Conservation (phyloP, 345 rosid species). For the Jatropha curcas region DNA sequence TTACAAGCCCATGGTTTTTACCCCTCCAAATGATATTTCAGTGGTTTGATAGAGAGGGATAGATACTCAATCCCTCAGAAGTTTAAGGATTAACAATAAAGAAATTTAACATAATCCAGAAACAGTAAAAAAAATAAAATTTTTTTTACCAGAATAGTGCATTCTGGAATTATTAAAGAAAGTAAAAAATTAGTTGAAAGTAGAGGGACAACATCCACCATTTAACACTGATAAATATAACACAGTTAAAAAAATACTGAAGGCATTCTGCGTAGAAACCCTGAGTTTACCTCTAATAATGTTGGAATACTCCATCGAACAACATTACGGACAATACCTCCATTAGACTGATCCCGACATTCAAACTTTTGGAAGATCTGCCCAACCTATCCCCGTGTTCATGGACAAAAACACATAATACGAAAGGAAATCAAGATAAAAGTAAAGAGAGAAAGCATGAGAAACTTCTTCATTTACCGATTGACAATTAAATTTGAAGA, state of each 20-base stretch:
- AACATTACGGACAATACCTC: conserved; percentile 74
- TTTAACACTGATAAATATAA: not conserved
- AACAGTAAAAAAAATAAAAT: not conserved
- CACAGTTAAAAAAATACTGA: conserved; percentile 6
- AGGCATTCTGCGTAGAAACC: conserved; percentile 19
- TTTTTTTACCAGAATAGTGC: no score
- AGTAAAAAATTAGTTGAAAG: not conserved
- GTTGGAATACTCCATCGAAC: conserved; percentile 83
- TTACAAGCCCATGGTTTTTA: not conserved
- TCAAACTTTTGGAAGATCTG: conserved; percentile 83
- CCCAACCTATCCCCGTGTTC: conserved; percentile 55
- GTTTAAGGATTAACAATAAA: not conserved
- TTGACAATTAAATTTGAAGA: not conserved
- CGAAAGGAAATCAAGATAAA: not conserved
- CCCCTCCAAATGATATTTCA: not conserved
- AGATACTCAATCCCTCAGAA: not conserved
- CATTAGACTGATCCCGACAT: conserved; percentile 52
- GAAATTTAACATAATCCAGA: not conserved
- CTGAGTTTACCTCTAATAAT: conserved; percentile 61
- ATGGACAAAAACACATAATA: conserved; percentile 8
- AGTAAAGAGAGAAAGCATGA: not conserved
- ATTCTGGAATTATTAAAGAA: not conserved
- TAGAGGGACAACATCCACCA: not conserved
- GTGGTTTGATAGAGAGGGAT: not conserved
- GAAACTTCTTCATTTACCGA: not conserved